Evolutionary conservation across 2,329 filamentous ascomycete species (phyloP).

Genomic region (Proliferodiscus dingleyae): DNA sequence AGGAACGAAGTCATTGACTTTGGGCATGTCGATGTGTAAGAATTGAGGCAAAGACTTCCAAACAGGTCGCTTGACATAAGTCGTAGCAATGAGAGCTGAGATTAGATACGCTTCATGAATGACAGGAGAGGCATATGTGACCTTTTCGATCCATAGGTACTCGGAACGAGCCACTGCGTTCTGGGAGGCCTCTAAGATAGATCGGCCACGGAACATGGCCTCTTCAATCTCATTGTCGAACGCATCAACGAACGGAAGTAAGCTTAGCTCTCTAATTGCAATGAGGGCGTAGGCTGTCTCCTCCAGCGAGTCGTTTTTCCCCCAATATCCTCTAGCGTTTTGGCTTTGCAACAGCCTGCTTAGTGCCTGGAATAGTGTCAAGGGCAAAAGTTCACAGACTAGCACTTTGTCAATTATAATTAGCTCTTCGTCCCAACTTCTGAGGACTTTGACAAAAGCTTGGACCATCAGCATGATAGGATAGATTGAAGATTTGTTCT

Average conservation of each 20-base stretch:
- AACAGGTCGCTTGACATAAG: not conserved
- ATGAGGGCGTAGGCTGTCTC: not conserved
- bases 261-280: not conserved
- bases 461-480: constrained; percentile 1
- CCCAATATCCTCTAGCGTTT: not conserved
- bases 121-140: not conserved
- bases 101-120: not conserved
- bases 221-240: not conserved
- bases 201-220: not conserved
- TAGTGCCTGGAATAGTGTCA: not conserved
- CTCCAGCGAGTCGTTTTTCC: not conserved
- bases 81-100: not conserved
- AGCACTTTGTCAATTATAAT: not conserved
- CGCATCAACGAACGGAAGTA: not conserved
- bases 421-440: not conserved
- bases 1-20: not conserved
- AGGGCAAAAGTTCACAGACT: not conserved
- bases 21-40: not conserved
- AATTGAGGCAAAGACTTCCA: not conserved
- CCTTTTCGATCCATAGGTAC: constrained; percentile 6
- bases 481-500: not conserved
- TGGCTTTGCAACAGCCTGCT: not conserved
- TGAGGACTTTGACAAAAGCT: not conserved
- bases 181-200: not conserved
- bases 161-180: not conserved